A percentile compares a stretch with the other conserved stretches of the same genome.
These are phyloP conservation scores for Athelia sp. DNA, from an alignment of 1,284 basidiomycete species.

Conservation along the genomic window DNA sequence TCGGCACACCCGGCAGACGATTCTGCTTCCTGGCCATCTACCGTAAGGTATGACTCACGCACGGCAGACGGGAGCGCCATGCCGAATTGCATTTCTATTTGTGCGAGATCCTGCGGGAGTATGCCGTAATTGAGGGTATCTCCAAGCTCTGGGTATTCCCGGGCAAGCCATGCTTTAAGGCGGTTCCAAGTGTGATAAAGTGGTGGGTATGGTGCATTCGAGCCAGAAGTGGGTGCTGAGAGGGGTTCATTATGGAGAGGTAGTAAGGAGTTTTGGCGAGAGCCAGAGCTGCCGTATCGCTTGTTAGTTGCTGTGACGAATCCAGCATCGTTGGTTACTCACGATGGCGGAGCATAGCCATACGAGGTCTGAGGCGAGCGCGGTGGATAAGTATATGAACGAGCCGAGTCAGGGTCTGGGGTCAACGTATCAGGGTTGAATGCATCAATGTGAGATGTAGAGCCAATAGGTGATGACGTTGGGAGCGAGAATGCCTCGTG, in stretches of 20 bases:
- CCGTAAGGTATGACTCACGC: conserved; percentile 77
- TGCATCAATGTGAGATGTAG: conserved; percentile 47
- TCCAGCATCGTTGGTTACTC: conserved; percentile 22
- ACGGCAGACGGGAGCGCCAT: conserved; percentile 74
- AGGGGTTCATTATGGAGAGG: conserved; percentile 55
- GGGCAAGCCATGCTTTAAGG: conserved; percentile 67
- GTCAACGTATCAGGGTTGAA: conserved; percentile 50
- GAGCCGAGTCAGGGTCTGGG: conserved; percentile 43
- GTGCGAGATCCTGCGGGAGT: conserved; percentile 65
- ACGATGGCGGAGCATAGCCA: conserved; percentile 58
- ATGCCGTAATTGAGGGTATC: conserved; percentile 90
- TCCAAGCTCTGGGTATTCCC: conserved; percentile 85
- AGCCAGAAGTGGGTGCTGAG: conserved; percentile 33
- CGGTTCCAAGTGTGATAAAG: conserved; percentile 77
- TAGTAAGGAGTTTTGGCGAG: conserved; percentile 54
- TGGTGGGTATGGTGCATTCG: conserved; percentile 60
- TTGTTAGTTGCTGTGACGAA: not conserved
- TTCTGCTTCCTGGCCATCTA: conserved; percentile 88
- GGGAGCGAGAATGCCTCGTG: conserved; percentile 78
- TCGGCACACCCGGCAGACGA: conserved; percentile 80
- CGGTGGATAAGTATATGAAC: conserved; percentile 72
- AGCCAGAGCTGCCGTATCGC: conserved; percentile 26
- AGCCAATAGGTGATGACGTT: conserved; percentile 54
- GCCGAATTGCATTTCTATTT: conserved; percentile 80
- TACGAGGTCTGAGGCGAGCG: conserved; percentile 44